Conservation (phyloP, 148 eudicot genomes). For the Rhododendron molle region DNA sequence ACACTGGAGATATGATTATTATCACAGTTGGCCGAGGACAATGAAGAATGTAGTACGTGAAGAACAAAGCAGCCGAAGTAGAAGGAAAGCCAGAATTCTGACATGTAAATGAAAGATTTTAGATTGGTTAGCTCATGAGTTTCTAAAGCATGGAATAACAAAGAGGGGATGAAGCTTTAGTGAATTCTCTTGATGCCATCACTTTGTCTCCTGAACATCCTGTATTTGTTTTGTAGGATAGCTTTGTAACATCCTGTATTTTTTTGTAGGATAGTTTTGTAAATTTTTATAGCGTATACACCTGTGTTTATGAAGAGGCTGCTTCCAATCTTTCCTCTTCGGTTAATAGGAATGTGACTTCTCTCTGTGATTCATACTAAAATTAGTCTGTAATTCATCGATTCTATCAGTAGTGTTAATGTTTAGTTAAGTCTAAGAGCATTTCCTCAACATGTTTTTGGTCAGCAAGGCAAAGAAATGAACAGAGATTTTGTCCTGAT, state of each 20-base stretch:
- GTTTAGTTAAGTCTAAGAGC: not conserved
- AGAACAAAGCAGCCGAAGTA: not conserved
- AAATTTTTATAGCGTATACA: not conserved
- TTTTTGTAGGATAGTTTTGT: not conserved
- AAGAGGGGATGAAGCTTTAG: not conserved
- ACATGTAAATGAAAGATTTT: not conserved
- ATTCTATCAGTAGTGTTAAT: not conserved
- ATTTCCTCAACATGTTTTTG: not conserved
- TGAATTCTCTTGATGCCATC: slow-evolving; percentile 11
- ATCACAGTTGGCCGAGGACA: not conserved
- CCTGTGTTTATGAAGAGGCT: not conserved
- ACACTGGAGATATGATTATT: not conserved
- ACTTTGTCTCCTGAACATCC: not conserved
- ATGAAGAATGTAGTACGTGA: not conserved
- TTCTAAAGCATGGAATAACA: not conserved
- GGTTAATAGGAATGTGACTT: not conserved
- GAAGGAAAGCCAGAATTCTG: not conserved
- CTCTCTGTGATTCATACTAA: not conserved
- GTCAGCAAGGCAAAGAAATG: not conserved
- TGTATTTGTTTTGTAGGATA: not conserved
- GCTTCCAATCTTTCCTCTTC: not conserved
- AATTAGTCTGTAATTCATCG: not conserved
- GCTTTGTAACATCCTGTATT: not conserved
- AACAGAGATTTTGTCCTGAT: not conserved
- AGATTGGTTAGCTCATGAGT: not conserved